phyloP scores from a whole-genome alignment of 306 rosid species.

The Cyamopsis tetragonoloba region DNA sequence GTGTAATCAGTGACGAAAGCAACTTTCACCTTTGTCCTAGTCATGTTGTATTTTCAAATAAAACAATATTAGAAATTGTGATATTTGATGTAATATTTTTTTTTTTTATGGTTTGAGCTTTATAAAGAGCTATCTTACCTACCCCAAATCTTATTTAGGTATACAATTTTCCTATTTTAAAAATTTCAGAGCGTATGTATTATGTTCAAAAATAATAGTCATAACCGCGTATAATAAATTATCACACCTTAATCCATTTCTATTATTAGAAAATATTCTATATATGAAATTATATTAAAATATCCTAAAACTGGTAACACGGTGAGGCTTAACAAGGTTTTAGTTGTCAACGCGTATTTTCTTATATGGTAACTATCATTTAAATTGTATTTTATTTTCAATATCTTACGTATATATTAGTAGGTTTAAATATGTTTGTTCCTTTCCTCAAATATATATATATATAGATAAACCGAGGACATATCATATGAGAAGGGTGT shows the following conservation, averaged over 20 bases:
- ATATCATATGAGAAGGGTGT: too few relatives aligned
- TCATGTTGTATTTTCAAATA: constrained; percentile 28
- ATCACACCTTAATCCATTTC: not conserved
- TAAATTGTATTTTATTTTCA: not conserved
- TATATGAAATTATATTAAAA: not conserved
- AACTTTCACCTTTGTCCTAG: constrained; percentile 52
- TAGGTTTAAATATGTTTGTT: too few relatives aligned
- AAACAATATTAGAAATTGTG: not conserved
- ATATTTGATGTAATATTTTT: not conserved
- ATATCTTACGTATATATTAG: too few relatives aligned
- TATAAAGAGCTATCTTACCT: not conserved
- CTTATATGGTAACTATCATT: not conserved
- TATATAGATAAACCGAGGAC: too few relatives aligned
- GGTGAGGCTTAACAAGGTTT: not conserved
- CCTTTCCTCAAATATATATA: too few relatives aligned
- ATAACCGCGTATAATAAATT: not conserved
- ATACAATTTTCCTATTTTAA: not conserved
- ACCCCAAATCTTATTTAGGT: not conserved
- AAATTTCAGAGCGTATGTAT: not conserved
- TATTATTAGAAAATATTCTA: not conserved
- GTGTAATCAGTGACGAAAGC: constrained; percentile 34
- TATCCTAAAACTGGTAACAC: not conserved
- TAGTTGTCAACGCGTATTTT: not conserved
- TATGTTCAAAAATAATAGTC: not conserved
- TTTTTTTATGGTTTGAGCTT: not conserved